Evolutionary conservation across 495 filamentous ascomycete species (phyloP).

Genomic region (Beverwykella pulmonaria): DNA sequence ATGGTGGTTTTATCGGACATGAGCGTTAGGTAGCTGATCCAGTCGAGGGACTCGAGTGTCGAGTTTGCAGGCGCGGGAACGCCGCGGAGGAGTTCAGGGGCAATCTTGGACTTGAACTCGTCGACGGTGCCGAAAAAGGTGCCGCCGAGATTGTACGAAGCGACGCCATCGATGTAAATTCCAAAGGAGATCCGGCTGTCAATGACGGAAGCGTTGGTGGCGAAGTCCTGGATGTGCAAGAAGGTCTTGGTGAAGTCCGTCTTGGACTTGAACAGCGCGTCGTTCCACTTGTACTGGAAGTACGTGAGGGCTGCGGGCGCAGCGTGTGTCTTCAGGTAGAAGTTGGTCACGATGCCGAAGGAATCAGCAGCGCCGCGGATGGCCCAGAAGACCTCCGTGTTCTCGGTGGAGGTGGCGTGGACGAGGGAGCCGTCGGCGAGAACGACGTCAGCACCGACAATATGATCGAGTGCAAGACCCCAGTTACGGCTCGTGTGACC

Average conservation of each 20-base stretch:
- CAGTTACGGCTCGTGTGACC: conserved; percentile 64
- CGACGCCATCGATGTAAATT: conserved; percentile 28
- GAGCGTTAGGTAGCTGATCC: conserved; percentile 25
- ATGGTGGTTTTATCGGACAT: conserved; percentile 35
- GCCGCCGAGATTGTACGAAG: conserved; percentile 20
- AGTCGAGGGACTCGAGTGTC: conserved; percentile 14
- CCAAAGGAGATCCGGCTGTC: conserved; percentile 33
- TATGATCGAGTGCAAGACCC: conserved; percentile 66
- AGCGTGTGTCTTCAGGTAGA: conserved; percentile 61
- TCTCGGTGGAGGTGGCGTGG: conserved; percentile 42
- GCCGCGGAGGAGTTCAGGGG: conserved; percentile 31
- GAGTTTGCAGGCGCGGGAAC: conserved; percentile 7
- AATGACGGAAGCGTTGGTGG: conserved; percentile 30
- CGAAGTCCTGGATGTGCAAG: conserved; percentile 38
- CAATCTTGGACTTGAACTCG: conserved; percentile 32
- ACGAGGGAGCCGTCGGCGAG: conserved; percentile 60
- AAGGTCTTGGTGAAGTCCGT: conserved; percentile 30
- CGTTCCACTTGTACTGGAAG: conserved; percentile 44
- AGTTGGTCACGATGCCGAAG: conserved; percentile 67
- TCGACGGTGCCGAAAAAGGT: conserved; percentile 30
- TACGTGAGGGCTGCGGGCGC: conserved; percentile 56
- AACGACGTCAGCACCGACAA: conserved; percentile 64
- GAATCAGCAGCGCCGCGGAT: conserved; percentile 63
- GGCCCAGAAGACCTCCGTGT: conserved; percentile 53
- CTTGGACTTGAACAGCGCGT: conserved; percentile 9